These are phyloP conservation scores for Cyclotella kingstonii DNA, from an alignment of 108 stramenopile genomes.

Conservation along the genomic window DNA sequence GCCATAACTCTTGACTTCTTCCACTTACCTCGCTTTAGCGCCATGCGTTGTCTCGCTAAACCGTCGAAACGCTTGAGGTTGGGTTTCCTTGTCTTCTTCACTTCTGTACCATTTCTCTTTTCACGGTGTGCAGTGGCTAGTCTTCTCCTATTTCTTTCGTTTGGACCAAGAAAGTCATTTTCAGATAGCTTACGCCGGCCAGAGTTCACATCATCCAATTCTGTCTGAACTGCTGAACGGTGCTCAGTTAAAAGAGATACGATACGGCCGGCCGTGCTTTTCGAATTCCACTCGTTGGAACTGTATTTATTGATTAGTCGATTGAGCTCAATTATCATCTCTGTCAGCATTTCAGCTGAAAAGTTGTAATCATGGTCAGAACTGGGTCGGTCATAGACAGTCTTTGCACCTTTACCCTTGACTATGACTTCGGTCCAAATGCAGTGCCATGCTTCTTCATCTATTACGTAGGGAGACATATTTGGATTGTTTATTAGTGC, in stretches of 20 bases:
- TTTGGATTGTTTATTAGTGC: slow-evolving; percentile 10
- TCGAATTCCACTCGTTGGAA: slow-evolving; percentile 18
- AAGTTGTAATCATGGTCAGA: background rate
- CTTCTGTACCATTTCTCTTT: background rate
- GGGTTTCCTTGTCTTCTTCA: background rate
- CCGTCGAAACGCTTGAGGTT: slow-evolving; percentile 7
- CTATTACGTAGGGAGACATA: slow-evolving; percentile 28
- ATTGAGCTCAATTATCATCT: slow-evolving; percentile 14
- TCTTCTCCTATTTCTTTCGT: slow-evolving; percentile 11
- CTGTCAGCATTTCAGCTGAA: slow-evolving; percentile 6
- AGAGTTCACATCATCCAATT: slow-evolving; percentile 25
- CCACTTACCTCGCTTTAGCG: background rate
- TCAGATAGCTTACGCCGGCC: slow-evolving; percentile 26
- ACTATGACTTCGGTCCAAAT: slow-evolving; percentile 37
- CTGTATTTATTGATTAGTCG: slow-evolving; percentile 37
- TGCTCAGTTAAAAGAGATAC: slow-evolving; percentile 31
- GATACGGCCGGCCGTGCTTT: slow-evolving; percentile 23
- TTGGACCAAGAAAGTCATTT: slow-evolving; percentile 37
- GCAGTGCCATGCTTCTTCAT: slow-evolving; percentile 34
- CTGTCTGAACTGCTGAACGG: slow-evolving; percentile 3
- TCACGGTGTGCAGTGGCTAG: background rate
- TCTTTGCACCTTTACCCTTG: slow-evolving; percentile 23
- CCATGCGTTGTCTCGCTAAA: background rate
- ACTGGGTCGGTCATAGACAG: slow-evolving; percentile 1
- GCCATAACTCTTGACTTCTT: slow-evolving; percentile 1